Percentiles rank a stretch among this genome's conserved stretches.
Conservation (phyloP, 31 red algal genomes). For the Porphyra umbilicalis region DNA sequence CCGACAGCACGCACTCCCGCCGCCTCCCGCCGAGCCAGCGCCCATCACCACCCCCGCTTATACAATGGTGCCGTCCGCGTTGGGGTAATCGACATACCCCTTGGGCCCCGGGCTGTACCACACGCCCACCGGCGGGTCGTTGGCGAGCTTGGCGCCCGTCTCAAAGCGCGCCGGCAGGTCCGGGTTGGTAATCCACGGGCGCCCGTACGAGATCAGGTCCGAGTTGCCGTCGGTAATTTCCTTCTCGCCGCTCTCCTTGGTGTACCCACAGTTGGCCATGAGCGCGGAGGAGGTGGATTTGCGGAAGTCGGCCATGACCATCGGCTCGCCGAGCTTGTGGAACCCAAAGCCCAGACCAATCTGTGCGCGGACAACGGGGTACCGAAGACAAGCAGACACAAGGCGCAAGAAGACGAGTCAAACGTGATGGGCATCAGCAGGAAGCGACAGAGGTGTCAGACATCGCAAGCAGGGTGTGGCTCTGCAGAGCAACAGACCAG, state of each 20-base stretch:
- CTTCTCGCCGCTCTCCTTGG: constrained; percentile 23
- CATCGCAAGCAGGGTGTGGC: background rate
- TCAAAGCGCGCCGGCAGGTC: constrained; percentile 31
- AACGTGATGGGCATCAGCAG: background rate
- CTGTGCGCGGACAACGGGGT: background rate
- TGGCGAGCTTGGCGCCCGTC: background rate
- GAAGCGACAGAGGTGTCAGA: background rate
- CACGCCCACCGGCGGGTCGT: background rate
- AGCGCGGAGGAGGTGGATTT: constrained; percentile 20
- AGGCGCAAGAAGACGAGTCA: too few species aligned
- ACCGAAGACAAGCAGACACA: background rate
- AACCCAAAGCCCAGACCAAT: background rate
- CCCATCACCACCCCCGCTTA: too few species aligned
- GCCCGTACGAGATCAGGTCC: constrained; percentile 44
- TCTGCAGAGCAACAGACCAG: background rate
- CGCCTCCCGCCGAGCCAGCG: too few species aligned
- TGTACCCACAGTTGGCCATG: constrained; percentile 33
- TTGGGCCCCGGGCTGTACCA: background rate
- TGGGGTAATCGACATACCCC: background rate
- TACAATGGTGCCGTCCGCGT: too few species aligned
- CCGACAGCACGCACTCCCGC: too few species aligned
- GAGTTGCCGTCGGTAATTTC: constrained; percentile 8
- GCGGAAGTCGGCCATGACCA: constrained; percentile 13
- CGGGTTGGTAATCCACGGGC: constrained; percentile 43
- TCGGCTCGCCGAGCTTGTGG: constrained; percentile 5